Percentiles rank a stretch among this genome's conserved stretches.
phyloP scores from a whole-genome alignment of 2,329 filamentous ascomycete species.

The Fusarium sp. region DNA sequence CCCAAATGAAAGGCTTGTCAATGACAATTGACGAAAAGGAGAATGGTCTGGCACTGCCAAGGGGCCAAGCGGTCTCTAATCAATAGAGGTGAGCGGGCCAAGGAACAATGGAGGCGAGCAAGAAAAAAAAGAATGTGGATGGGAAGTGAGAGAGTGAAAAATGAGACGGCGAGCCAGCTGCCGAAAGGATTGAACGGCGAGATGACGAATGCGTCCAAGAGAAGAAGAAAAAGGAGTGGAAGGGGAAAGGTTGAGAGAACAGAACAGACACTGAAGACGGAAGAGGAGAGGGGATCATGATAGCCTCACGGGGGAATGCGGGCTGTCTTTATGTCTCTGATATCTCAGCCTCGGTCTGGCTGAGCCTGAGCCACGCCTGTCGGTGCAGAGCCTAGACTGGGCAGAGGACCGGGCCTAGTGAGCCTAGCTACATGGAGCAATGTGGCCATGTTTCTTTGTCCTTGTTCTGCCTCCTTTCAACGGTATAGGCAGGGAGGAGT shows the following conservation, averaged over 20 bases:
- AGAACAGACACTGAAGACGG: slow-evolving; percentile 44
- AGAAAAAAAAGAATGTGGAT: slow-evolving; percentile 17
- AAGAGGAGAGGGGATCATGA: slow-evolving; percentile 8
- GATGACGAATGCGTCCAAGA: slow-evolving; percentile 30
- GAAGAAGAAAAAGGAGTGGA: slow-evolving; percentile 6
- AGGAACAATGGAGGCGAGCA: background rate
- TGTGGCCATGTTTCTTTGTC: background rate
- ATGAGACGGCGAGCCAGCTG: slow-evolving; percentile 48
- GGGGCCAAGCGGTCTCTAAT: slow-evolving; percentile 35
- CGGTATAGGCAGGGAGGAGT: background rate
- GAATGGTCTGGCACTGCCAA: slow-evolving; percentile 38
- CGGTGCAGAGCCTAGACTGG: too few species aligned
- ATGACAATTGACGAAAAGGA: slow-evolving; percentile 5
- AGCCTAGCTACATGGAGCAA: background rate
- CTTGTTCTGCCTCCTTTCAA: slow-evolving; percentile 2
- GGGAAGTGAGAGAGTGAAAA: slow-evolving; percentile 22
- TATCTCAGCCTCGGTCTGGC: slow-evolving; percentile 11
- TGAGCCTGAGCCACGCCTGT: background rate
- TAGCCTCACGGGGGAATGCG: slow-evolving; percentile 47
- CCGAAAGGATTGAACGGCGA: slow-evolving; percentile 54
- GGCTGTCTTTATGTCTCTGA: slow-evolving; percentile 46
- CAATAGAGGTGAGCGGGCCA: slow-evolving; percentile 32
- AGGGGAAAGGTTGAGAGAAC: slow-evolving; percentile 12
- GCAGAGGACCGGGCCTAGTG: background rate
- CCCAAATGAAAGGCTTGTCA: slow-evolving; percentile 30